Conservation (phyloP, 257 asterid species). For the Capsicum rhomboideum region DNA sequence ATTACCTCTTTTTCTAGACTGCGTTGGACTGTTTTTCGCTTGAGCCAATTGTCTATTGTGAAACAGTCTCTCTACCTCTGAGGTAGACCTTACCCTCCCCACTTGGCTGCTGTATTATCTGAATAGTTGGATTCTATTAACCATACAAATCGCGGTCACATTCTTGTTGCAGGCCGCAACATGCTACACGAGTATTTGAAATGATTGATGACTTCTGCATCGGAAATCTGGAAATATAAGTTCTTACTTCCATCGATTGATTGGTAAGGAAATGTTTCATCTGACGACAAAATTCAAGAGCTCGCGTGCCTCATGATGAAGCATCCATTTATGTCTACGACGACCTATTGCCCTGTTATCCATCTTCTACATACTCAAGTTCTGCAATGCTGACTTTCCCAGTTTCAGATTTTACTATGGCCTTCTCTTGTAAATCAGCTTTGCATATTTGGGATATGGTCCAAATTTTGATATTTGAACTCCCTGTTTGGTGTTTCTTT, state of each 20-base stretch:
- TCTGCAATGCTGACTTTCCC: background rate
- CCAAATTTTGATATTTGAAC: too few species aligned
- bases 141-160: background rate
- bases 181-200: conserved; percentile 85
- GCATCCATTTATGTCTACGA: background rate
- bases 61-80: too few species aligned
- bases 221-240: conserved; percentile 48
- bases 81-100: too few species aligned
- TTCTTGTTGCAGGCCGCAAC: conserved; percentile 70
- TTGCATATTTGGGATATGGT: too few species aligned
- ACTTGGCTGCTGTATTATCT: too few species aligned
- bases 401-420: background rate
- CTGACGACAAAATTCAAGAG: background rate
- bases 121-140: too few species aligned
- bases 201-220: conserved; percentile 79
- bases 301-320: background rate
- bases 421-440: background rate
- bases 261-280: background rate
- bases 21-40: too few species aligned
- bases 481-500: background rate
- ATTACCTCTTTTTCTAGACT: too few species aligned
- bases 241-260: background rate
- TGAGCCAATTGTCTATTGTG: too few species aligned
- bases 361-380: background rate
- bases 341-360: background rate